phyloP scores from a whole-genome alignment of 2,329 filamentous ascomycete species.

The Colletotrichum siamense region DNA sequence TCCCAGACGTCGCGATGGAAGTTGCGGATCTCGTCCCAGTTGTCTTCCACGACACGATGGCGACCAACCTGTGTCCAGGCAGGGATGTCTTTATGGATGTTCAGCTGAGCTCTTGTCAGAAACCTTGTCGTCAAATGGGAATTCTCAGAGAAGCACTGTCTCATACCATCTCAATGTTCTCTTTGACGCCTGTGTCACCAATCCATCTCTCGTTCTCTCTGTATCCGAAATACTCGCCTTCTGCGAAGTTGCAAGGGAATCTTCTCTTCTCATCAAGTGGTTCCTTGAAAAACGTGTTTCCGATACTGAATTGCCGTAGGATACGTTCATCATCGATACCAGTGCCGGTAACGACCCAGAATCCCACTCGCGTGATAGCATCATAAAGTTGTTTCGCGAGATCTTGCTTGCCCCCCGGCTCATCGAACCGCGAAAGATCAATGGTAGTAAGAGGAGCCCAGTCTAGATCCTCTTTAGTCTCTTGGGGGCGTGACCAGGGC shows the following conservation, averaged over 20 bases:
- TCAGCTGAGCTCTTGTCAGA: neutral
- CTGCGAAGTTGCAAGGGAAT: neutral
- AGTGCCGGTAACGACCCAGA: neutral
- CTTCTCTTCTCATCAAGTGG: neutral
- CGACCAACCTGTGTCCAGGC: neutral
- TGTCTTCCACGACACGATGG: neutral
- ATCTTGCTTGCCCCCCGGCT: neutral
- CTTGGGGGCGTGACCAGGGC: neutral
- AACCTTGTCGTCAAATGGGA: rapidly evolving
- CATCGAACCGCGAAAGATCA: neutral
- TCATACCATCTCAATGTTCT: neutral
- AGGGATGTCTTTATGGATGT: neutral
- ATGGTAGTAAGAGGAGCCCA: neutral
- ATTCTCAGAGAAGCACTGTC: neutral
- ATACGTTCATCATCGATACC: neutral
- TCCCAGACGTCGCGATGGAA: neutral
- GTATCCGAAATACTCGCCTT: neutral
- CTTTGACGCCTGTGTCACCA: neutral
- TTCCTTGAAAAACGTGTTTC: neutral
- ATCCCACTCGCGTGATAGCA: neutral
- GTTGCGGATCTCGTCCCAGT: neutral
- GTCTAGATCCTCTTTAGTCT: neutral
- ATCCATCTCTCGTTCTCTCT: neutral
- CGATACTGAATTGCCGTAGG: neutral
- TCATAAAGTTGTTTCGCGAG: neutral